phyloP scores from a whole-genome alignment of 1,284 basidiomycete genomes.

The Irpex lacteus region DNA sequence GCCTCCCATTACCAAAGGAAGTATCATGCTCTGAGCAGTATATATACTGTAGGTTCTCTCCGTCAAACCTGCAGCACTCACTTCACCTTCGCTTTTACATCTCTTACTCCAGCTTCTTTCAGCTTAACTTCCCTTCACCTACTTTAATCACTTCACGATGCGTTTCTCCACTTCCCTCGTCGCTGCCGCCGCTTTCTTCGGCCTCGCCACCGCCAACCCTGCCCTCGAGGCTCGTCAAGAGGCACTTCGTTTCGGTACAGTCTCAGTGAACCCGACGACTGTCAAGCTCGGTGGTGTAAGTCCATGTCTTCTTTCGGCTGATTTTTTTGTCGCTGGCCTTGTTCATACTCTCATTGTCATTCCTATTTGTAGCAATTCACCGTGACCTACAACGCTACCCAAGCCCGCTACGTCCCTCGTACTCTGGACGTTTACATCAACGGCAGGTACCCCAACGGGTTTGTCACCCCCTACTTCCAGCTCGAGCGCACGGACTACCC shows the following conservation, averaged over 20 bases:
- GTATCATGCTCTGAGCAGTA: too few species aligned
- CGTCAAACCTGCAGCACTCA: not conserved
- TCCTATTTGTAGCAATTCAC: not conserved
- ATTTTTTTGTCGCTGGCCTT: too few species aligned
- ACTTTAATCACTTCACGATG: not conserved
- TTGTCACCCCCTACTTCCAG: slow-evolving; percentile 1
- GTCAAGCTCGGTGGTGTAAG: slow-evolving; percentile 1
- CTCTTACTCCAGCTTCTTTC: too few species aligned
- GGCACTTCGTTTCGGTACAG: not conserved
- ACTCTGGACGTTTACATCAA: slow-evolving; percentile 10
- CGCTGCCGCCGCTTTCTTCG: not conserved
- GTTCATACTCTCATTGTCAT: not conserved
- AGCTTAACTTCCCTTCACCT: not conserved
- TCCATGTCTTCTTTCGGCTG: not conserved
- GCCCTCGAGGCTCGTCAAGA: not conserved
- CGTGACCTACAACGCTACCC: slow-evolving; percentile 8
- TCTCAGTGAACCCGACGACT: not conserved
- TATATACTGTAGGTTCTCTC: too few species aligned
- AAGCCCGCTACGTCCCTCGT: not conserved
- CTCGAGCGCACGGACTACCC: slow-evolving; percentile 3
- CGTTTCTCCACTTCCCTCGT: not conserved
- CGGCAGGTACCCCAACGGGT: slow-evolving; percentile 3
- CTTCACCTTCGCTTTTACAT: not conserved
- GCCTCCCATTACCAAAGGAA: too few species aligned
- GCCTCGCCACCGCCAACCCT: not conserved